Percentiles rank a stretch among this genome's conserved stretches.
phyloP scores from a whole-genome alignment of 2,329 filamentous ascomycete genomes.

The Diaporthe aspalathi region DNA sequence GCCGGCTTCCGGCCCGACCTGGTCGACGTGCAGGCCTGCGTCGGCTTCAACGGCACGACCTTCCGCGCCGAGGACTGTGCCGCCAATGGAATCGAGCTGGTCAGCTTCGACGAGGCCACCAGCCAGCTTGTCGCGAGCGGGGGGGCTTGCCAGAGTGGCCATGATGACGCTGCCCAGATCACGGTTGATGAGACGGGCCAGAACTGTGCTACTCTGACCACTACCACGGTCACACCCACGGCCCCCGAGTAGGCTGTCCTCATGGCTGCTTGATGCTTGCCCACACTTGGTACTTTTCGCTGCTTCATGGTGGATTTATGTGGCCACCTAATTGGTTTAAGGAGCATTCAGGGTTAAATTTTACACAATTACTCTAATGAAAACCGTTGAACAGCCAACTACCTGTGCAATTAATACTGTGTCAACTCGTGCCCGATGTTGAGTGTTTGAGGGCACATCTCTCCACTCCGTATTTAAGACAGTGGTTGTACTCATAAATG shows the following conservation, averaged over 20 bases:
- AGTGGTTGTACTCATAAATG: no score
- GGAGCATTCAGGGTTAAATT: no score
- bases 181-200: conserved; percentile 46
- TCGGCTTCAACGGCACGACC: conserved; percentile 54
- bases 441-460: no score
- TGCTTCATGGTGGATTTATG: no score
- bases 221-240: conserved; percentile 44
- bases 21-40: conserved; percentile 51
- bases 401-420: no score
- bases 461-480: no score
- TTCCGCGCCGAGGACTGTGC: conserved; percentile 53
- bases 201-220: conserved; percentile 48
- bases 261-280: no score
- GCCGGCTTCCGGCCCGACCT: conserved; percentile 54
- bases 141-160: conserved; percentile 51
- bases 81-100: conserved; percentile 42
- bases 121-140: conserved; percentile 45
- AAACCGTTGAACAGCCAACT: no score
- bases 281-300: no score
- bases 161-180: conserved; percentile 48
- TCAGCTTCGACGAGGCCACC: conserved; percentile 44
- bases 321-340: no score
- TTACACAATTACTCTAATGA: no score
- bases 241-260: conserved; percentile 28
- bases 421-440: no score